Conservation (phyloP, 352 stramenopile species). For the Phytophthora sansomeana region DNA sequence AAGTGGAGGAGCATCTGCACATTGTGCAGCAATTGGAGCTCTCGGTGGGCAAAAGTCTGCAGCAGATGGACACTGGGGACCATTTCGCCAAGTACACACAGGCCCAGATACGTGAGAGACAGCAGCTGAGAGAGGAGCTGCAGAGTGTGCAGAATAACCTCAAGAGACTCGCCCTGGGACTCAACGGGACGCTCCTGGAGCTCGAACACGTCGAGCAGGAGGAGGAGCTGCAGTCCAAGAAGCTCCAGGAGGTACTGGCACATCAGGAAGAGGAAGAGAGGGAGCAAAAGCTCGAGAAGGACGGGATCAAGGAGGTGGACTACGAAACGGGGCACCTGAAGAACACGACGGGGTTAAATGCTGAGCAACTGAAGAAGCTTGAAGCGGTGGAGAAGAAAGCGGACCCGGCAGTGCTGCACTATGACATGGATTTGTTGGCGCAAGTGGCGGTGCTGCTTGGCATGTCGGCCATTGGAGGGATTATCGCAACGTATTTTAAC, state of each 20-base stretch:
- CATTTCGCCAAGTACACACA: conserved; percentile 37
- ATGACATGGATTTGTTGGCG: conserved; percentile 87
- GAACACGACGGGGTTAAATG: conserved; percentile 75
- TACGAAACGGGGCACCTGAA: conserved; percentile 85
- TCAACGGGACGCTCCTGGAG: conserved; percentile 82
- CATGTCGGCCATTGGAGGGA: conserved; percentile 89
- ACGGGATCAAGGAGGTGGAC: conserved; percentile 83
- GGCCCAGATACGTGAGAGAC: conserved; percentile 34
- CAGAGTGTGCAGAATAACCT: conserved; percentile 62
- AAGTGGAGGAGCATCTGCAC: conserved; percentile 79
- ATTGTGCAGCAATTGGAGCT: conserved; percentile 78
- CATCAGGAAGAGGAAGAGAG: conserved; percentile 83
- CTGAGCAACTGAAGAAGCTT: conserved; percentile 75
- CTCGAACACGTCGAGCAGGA: conserved; percentile 87
- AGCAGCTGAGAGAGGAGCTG: conserved; percentile 52
- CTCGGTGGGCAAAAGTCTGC: conserved; percentile 73
- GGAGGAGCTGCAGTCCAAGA: conserved; percentile 80
- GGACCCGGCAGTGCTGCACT: conserved; percentile 86
- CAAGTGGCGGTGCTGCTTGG: conserved; percentile 86
- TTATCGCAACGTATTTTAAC: conserved; percentile 88
- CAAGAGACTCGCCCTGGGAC: conserved; percentile 66
- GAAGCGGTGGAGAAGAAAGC: conserved; percentile 83
- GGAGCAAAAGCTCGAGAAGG: conserved; percentile 80
- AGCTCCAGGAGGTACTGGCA: conserved; percentile 77
- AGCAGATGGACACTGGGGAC: conserved; percentile 45